phyloP scores from a whole-genome alignment of 208 protist species.

The Trichomonas tenax region DNA sequence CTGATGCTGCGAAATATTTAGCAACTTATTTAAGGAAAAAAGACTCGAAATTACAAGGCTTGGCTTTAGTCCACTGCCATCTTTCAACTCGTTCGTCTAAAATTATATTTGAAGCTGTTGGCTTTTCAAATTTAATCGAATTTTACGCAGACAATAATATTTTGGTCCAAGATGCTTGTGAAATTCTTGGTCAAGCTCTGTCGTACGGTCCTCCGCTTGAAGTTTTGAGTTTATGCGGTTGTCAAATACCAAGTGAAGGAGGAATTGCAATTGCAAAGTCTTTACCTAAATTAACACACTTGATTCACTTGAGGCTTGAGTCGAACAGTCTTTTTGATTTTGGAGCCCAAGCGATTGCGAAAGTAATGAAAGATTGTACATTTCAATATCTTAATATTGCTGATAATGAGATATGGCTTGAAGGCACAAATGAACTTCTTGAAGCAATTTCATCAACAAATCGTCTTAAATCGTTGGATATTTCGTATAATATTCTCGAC shows the following conservation, averaged over 20 bases:
- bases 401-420: background rate
- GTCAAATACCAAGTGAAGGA: background rate
- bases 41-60: background rate
- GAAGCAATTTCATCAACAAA: background rate
- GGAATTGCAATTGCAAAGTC: background rate
- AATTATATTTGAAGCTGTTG: conserved; percentile 10
- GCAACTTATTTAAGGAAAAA: background rate
- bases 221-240: background rate
- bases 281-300: background rate
- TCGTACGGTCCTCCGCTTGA: background rate
- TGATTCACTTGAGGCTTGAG: background rate
- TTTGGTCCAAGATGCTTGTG: background rate
- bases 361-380: background rate
- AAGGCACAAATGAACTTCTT: background rate
- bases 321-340: background rate
- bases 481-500: background rate
- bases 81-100: background rate
- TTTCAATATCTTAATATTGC: background rate
- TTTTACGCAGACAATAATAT: conserved; percentile 6
- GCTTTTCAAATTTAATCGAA: background rate
- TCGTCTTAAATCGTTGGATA: background rate
- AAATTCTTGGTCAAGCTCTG: background rate
- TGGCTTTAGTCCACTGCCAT: background rate
- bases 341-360: background rate
- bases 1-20: background rate